phyloP scores from a whole-genome alignment of 495 filamentous ascomycete genomes.

The Penicillium alfredii region DNA sequence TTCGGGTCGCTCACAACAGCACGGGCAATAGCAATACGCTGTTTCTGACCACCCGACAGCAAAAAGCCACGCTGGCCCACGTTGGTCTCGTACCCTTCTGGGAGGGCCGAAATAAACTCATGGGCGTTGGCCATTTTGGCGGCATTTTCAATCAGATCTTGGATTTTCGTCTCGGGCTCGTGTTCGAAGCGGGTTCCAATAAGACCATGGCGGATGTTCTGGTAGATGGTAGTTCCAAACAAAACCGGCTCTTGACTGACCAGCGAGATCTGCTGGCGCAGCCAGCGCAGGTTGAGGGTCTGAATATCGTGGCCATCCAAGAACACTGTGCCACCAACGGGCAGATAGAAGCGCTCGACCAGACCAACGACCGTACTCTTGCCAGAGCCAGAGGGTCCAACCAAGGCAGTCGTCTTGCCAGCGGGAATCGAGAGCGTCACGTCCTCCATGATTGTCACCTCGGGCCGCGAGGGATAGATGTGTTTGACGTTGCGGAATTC shows the following conservation, averaged over 20 bases:
- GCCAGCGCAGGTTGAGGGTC: conserved; percentile 79
- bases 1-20: conserved; percentile 94
- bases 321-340: conserved; percentile 69
- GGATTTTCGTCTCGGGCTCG: conserved; percentile 56
- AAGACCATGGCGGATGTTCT: conserved; percentile 82
- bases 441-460: conserved; percentile 79
- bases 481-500: conserved; percentile 82
- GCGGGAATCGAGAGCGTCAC: conserved; percentile 74
- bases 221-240: conserved; percentile 79
- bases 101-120: conserved; percentile 77
- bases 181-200: conserved; percentile 77
- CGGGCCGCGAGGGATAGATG: conserved; percentile 87
- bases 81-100: conserved; percentile 87
- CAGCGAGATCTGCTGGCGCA: conserved; percentile 84
- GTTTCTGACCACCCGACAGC: conserved; percentile 91
- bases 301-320: conserved; percentile 81
- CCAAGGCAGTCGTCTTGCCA: conserved; percentile 81
- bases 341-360: conserved; percentile 89
- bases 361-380: conserved; percentile 92
- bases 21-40: conserved; percentile 83
- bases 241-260: conserved; percentile 70
- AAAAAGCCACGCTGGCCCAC: conserved; percentile 93
- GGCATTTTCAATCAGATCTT: conserved; percentile 67
- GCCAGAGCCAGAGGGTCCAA: conserved; percentile 80
- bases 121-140: conserved; percentile 90